Evolutionary conservation across 1,284 basidiomycete genomes (phyloP), one percentile per base, ranked within the genome.

Genomic region (Exobasidium rhododendri): DNA sequence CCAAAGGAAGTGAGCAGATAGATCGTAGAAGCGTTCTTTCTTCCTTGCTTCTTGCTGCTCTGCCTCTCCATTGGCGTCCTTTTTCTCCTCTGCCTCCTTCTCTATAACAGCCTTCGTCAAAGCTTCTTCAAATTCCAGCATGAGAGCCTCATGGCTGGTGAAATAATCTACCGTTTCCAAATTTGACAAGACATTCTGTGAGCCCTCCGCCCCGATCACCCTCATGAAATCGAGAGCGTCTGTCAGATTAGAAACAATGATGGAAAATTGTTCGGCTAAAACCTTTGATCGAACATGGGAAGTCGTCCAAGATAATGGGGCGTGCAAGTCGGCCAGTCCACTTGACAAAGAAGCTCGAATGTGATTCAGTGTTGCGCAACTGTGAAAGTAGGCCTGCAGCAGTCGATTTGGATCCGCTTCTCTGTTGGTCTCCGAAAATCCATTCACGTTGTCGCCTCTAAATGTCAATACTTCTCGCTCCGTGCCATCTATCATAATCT

Each of bases 381-480:
- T 96, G 82, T 97, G 89, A 82, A 97, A 97, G 84, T 98, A 97
- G 2, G 94, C 92, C 69, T 80, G 80, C 3, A 96, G 83, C 11
- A 98, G 83, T 35, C 94, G 85, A 67, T 94, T 88, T 0, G 94
- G 94, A 80, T 97, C 87, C 0, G 94, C 92, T 0, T 83, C 86
- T 53, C 94, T 87, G 64, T 94, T 58, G 54, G 87, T 83, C 35
- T 80, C 64, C 24, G 78, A 73, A 77, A 82, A 89, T 83, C 93
- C 92, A 70, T 98, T 97, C 50, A 98, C 89, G 76, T 96, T 97
- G 82, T 98, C 94, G 1, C 96, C 94, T 73, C 93, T 84, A 81
- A 94, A 94, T 71, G 89, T 92, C 50, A 87, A 81, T 0, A 81
- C 74, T 58, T 81, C 77, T 47, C 79, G 77, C 55, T 50, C 47